A percentile compares a stretch with the other conserved stretches of the same genome.
Evolutionary conservation across 1,284 basidiomycete genomes (phyloP).

Genomic region (Sanghuangporus sanghuang): DNA sequence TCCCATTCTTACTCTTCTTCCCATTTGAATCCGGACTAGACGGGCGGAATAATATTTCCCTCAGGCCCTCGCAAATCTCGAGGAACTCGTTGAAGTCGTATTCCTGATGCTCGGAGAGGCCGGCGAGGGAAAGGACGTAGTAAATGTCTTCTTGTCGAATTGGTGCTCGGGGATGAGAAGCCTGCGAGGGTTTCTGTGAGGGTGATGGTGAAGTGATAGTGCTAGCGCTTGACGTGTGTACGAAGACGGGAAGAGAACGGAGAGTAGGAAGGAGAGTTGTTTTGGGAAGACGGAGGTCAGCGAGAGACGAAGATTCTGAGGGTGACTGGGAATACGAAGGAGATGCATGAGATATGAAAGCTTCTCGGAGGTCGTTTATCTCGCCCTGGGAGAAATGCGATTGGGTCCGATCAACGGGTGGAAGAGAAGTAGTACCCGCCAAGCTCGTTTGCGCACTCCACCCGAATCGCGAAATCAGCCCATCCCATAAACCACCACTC

Average conservation of each 20-base stretch:
- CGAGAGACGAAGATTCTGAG: slow-evolving; percentile 29
- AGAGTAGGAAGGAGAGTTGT: slow-evolving; percentile 30
- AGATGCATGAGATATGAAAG: slow-evolving; percentile 43
- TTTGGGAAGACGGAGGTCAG: slow-evolving; percentile 22
- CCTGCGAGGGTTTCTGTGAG: not conserved
- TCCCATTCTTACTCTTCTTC: slow-evolving; percentile 28
- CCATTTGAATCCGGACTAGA: not conserved
- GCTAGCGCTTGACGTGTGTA: slow-evolving; percentile 40
- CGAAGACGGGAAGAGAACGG: slow-evolving; percentile 44
- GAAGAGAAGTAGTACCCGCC: slow-evolving; percentile 21
- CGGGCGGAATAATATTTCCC: slow-evolving; percentile 67
- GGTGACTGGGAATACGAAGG: not conserved
- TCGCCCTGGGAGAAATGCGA: slow-evolving; percentile 69
- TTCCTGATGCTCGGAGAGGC: slow-evolving; percentile 48
- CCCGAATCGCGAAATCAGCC: slow-evolving; percentile 25
- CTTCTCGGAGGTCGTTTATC: slow-evolving; percentile 50
- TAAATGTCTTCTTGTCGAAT: slow-evolving; percentile 56
- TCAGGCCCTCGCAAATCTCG: slow-evolving; percentile 76
- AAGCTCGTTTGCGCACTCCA: slow-evolving; percentile 22
- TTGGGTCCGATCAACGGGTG: slow-evolving; percentile 35
- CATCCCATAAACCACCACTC: not conserved
- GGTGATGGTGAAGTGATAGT: not conserved
- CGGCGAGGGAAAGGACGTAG: slow-evolving; percentile 73
- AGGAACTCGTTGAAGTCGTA: slow-evolving; percentile 78
- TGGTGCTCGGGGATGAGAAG: not conserved